Base-by-base conservation (phyloP, 371 early-diverging fungal species). In the Lichtheimia ornata region DNA sequence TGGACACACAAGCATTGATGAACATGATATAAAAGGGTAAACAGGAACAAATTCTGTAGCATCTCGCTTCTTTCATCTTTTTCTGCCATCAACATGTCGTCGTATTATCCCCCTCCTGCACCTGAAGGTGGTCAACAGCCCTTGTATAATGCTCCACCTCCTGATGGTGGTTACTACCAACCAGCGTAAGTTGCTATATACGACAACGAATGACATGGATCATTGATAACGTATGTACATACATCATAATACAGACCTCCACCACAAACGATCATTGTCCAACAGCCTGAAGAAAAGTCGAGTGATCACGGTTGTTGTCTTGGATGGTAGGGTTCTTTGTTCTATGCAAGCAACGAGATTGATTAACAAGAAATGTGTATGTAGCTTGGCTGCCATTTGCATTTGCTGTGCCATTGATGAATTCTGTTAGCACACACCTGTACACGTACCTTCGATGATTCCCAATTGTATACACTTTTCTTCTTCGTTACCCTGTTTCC, bases 361-460 rank as follows among this genome's bases (percentile, higher is more conserved):
- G 35, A 20, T 30, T 17, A 45, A 57, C n/a, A 9, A 15, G 15
- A 11, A 30, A 22, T 22, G 22, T 22, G 22, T 49, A 13, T 50
- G 3, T 50, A 58, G 58, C 18, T 40, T 58, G 58, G 58, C 58
- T 5, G 58, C 58, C 35, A 58, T 58, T 28, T 58, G 58, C 44
- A 40, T 58, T 49, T 58, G 58, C 14, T 58, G 45, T 49, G 58
- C 58, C 20, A 58, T 58, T 25, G 58, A 58, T 35, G 44, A 58
- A 35, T 14, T 58, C 7, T 58, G 58, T 35, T 58, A 50, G 40
- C 40, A 35, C 35, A 35, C 35, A 35, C 11, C 11, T 35, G 35
- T 9, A 28, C 28, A 28, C 28, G 4, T 5, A 35, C 11, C 35
- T 11, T 35, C 9, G 35, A 35, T 35, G 35, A 35, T 35, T 35